Base-by-base conservation (phyloP, 2,329 filamentous ascomycete species). In the Pseudocercospora ulei region DNA sequence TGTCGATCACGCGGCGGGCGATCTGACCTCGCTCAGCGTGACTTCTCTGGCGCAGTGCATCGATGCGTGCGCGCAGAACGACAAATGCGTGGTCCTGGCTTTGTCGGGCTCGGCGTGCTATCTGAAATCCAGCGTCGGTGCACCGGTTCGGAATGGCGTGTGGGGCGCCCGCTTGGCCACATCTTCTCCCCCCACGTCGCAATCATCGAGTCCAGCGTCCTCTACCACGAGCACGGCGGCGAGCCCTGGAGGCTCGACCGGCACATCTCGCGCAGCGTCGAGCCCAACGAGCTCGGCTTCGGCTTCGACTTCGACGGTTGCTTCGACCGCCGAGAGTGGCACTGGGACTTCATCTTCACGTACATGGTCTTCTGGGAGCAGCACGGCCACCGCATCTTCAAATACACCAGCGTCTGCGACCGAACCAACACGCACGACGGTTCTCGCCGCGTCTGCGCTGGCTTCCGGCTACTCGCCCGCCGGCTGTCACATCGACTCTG, bases 71-170 rank as follows among this genome's bases (percentile, higher is more conserved):
- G 53, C 53, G 11, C 41, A 45, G 28, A 58, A 51, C 5, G 13
- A 42, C 7, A 50, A 50, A 25, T 62, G 59, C 44, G 53, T 59
- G 6, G 55, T 58, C 38, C 54, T 60, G 16, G 50, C 47, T 12
- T 44, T 57, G 8, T 55, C 55, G 6, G 58, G 59, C 2, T 18
- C 43, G 11, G 53, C 54, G 7, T 59, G 55, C 44, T 58, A 59
- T 38, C 37, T 60, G 43, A 60, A 60, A 52, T 52, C 39, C 13
- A 44, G 36, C 6, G 26, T 59, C 3, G 54, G 54, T 6, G 26
- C 43, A 9, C 30, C 46, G 6, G 30, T 52, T 9, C 46, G 48
- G 23, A 41, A 24, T 9, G 41, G 31, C 3, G 23, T 59, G 24
- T 48, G 41, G 43, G 57, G 57, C 19, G 57, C 57, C 4, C 54